Base-by-base conservation (phyloP, 129 eudicot species). In the Flaveria brownii region DNA sequence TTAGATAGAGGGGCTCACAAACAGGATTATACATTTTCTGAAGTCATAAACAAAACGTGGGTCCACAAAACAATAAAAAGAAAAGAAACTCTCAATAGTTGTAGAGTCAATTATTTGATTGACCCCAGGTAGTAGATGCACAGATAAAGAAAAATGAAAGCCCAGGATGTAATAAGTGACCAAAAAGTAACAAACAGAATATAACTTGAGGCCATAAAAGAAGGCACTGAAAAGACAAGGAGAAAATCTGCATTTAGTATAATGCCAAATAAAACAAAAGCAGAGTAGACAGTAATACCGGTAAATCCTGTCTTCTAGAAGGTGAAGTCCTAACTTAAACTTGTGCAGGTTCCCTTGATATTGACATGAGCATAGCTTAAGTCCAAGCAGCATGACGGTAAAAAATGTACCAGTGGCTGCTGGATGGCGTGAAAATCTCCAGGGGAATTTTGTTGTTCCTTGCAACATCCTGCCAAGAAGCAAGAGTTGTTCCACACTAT, bases 351-450 rank as follows among this genome's bases (percentile, higher is more conserved):
- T 90, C 42, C 92, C 90, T 83, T 89, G 99, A 49, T 85, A 87
- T 62, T 85, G 88, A 84, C 97, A 95, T 57, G 97, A 83, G 78
- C 97, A 91, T 51, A 89, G 83, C 81, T 95, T 89, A 1, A 91
- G 94, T 74, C 99, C 99, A 77, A 95, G 96, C 71, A 91, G 90
- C 99, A 95, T 91, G 73, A 89, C 60, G 6, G 99, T 95, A 76
- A 95, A 95, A 86, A 95, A 95, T 33, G 97, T 91, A 76, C 99
- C 99, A 8, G 95, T 85, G 25, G 97, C 97, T 42, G 90, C 97
- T 28, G 99, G 99, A 81, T 95, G 99, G 78, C 85, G 85, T 30
- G 99, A 91, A 84, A 95, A 91, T 49, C 88, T 91, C 97, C 94
- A 88, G 20, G 96, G 96, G 16, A 80, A 80, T 86, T 88, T 91